Conservation (phyloP, 139 green algal species). For the Chlamydomonas sp. region DNA sequence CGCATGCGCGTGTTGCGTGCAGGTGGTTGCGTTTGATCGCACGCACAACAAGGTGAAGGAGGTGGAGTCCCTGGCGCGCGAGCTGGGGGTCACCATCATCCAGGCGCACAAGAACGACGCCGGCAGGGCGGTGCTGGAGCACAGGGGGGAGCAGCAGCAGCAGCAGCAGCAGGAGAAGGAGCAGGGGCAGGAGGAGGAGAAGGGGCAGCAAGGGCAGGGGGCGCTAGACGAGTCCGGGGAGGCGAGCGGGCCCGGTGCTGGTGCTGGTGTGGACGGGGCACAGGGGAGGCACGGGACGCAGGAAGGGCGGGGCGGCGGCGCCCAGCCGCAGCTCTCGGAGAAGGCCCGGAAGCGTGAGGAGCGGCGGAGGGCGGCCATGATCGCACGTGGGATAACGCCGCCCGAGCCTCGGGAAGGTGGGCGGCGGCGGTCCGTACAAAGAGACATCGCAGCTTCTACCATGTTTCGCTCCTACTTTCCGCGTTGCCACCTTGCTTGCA, state of each 20-base stretch:
- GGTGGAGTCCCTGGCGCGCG: conserved; percentile 64
- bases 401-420: not conserved
- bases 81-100: conserved; percentile 79
- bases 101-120: conserved; percentile 82
- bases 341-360: conserved; percentile 43
- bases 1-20: conserved; percentile 24
- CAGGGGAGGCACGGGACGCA: not conserved
- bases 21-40: conserved; percentile 82
- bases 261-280: not conserved
- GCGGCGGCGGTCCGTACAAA: not conserved
- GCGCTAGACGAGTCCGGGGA: not conserved
- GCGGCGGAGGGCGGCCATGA: conserved; percentile 44
- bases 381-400: conserved; percentile 36
- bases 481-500: not conserved
- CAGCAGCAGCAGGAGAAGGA: not conserved
- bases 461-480: not conserved
- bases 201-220: not conserved
- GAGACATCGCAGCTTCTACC: not conserved
- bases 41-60: conserved; percentile 82
- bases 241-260: not conserved
- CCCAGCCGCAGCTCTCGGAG: not conserved
- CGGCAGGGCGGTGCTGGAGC: conserved; percentile 36
- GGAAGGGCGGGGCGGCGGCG: not conserved
- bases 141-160: not conserved
- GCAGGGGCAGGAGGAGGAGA: not conserved